Evolutionary conservation across 2,329 filamentous ascomycete species (phyloP), one percentile per base, ranked within the genome.

Genomic region (Fusarium cicatricum): DNA sequence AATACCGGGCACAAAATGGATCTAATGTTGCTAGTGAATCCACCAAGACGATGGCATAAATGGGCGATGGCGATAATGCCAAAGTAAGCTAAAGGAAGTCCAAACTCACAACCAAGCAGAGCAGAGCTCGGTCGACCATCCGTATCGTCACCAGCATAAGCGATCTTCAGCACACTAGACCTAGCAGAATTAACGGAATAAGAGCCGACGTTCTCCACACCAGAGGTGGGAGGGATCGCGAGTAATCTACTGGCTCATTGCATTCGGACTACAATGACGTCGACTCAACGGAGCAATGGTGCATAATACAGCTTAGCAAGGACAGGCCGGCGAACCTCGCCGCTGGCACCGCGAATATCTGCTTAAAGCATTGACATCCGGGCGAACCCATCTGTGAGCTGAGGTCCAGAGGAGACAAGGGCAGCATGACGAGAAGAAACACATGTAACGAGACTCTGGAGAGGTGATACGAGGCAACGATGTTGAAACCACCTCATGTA

Each of bases 221-320:
- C 45, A 34, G 4, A 48, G 43, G 38, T 39, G 39, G 48, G 37
- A 36, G 49, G 46, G 46, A 60, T 56, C 12, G 39, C 38, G 17
- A 19, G 15, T 17, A 16, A 38, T 42, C 21, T 23, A 23, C 4
- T 23, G 21, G 23, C 12, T 26, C 31, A 48, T 43, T 56, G 37
- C 43, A 59, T 44, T 55, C 11, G 38, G 47, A 31, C 21, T 32
- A 54, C 29, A 45, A 50, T 51, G 59, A 53, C 52, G 52, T 58
- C 12, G 41, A 17, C 38, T 31, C 17, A 12, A 28, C n/a, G 37
- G 37, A 11, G 14, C 21, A 28, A 43, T 42, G 4, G 21, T 40
- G 21, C 21, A 15, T 16, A 17, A 12, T 28, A 16, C n/a, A n/a
- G n/a, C n/a, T n/a, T n/a, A n/a, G n/a, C n/a, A n/a, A n/a, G n/a